phyloP scores from a whole-genome alignment of 345 rosid species.

The Leavenworthia alabamica region DNA sequence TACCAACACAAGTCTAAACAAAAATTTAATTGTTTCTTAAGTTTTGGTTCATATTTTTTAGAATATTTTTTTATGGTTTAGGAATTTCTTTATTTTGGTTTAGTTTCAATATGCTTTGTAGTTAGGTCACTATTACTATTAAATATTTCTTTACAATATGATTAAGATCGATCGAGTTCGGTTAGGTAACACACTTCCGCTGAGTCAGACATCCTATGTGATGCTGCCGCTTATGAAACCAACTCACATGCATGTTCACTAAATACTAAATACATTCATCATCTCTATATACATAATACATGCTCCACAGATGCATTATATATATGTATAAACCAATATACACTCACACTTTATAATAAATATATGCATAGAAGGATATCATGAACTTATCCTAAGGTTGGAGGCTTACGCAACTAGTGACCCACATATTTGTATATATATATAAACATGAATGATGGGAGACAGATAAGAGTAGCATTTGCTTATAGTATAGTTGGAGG shows the following conservation, averaged over 20 bases:
- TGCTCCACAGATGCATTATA: no score
- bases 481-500: slow-evolving; percentile 17
- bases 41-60: background rate
- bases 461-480: slow-evolving; percentile 22
- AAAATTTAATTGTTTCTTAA: background rate
- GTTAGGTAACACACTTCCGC: slow-evolving; percentile 17
- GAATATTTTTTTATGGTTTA: background rate
- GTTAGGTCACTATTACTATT: background rate
- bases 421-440: slow-evolving; percentile 24
- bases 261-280: background rate
- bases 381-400: background rate
- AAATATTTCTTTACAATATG: no score
- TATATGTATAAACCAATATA: background rate
- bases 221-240: slow-evolving; percentile 19
- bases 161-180: no score
- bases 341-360: background rate
- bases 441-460: slow-evolving; percentile 19
- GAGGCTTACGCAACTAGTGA: slow-evolving; percentile 13
- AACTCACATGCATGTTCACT: slow-evolving; percentile 24
- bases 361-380: slow-evolving; percentile 1
- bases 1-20: background rate
- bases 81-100: no score
- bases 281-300: background rate
- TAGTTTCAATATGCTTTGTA: no score
- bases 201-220: slow-evolving; percentile 21